These are phyloP conservation scores for Fonsecaea multimorphosa DNA, from an alignment of 2,329 filamentous ascomycete genomes.

Conservation along the genomic window DNA sequence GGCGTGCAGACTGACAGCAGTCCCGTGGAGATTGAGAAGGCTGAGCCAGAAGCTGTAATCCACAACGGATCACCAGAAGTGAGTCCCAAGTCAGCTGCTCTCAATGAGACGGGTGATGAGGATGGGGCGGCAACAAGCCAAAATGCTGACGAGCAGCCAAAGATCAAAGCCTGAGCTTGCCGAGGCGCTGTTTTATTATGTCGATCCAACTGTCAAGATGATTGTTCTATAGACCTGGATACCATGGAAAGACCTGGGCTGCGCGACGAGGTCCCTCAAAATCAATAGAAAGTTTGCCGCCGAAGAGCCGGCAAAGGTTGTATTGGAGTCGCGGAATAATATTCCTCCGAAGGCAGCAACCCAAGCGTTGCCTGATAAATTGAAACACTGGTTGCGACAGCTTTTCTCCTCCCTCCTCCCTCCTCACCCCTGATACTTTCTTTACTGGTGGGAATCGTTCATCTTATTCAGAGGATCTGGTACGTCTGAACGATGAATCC, in stretches of 20 bases:
- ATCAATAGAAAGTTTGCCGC: neutral
- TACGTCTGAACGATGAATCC: constrained; percentile 1
- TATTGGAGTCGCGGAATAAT: neutral
- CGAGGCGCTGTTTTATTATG: neutral
- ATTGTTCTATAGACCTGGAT: constrained; percentile 1
- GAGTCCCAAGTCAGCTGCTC: neutral
- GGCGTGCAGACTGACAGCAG: neutral
- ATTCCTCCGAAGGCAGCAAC: constrained; percentile 13
- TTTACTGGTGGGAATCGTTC: neutral
- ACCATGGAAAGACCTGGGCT: neutral
- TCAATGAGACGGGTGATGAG: neutral
- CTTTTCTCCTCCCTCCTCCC: neutral
- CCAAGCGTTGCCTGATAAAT: neutral
- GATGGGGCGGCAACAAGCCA: neutral
- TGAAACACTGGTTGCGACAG: neutral
- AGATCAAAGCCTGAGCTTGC: neutral
- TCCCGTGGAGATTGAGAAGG: neutral
- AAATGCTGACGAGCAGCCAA: neutral
- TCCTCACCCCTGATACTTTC: neutral
- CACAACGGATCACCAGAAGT: neutral
- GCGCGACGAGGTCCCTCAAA: neutral
- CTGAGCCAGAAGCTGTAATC: neutral
- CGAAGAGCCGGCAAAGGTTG: neutral
- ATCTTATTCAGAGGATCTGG: neutral
- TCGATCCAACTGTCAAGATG: neutral